Base-by-base conservation (phyloP, 345 rosid genomes). In the Linum tenue region DNA sequence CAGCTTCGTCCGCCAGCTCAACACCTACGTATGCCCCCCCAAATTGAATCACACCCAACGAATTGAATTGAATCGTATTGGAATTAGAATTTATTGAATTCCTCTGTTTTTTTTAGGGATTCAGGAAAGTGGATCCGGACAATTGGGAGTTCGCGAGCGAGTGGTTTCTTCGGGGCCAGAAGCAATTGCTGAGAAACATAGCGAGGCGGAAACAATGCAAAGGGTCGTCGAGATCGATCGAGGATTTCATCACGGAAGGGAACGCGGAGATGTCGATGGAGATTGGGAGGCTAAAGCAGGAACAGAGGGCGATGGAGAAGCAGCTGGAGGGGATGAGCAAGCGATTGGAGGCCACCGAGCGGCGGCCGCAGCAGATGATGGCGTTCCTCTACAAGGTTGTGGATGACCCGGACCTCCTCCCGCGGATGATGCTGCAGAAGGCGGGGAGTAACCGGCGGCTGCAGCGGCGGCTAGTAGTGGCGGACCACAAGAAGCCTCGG, bases 351-450 rank as follows among this genome's bases (percentile, higher is more conserved):
- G 87, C 86, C 2, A 83, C 97, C 1, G 98, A 92, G 77, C 74
- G 88, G 59, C 82, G 98, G 37, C 98, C 98, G 1, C 84, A 86
- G 56, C 97, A 92, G 76, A 86, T 90, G 98, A 86, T 92, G 94
- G 79, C 91, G 15, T 89, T 92, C 68, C 86, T 92, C 5, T 77
- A 70, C 78, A 81, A 86, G 60, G 87, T 90, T 7, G 86, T 80
- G 0, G 96, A 92, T 40, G 97, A 92, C 64, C 97, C 98, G 2
- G 89, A 86, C 43, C 73, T 87, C 16, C 80, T 92, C 7, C 85
- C 92, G 5, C 85, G 86, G 39, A 87, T 87, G 87, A 68, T 84
- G 66, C 79, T 79, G 10, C 31, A 22, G 31, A 22, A 22, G 31
- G 31, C 31, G 0, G 31, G 31, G 31, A 22, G 31, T 22, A 22